Percentiles rank a stretch among this genome's conserved stretches.
These are phyloP conservation scores for Pichia sp. DNA, from an alignment of 1,139 yeast genomes.

Conservation along the genomic window DNA sequence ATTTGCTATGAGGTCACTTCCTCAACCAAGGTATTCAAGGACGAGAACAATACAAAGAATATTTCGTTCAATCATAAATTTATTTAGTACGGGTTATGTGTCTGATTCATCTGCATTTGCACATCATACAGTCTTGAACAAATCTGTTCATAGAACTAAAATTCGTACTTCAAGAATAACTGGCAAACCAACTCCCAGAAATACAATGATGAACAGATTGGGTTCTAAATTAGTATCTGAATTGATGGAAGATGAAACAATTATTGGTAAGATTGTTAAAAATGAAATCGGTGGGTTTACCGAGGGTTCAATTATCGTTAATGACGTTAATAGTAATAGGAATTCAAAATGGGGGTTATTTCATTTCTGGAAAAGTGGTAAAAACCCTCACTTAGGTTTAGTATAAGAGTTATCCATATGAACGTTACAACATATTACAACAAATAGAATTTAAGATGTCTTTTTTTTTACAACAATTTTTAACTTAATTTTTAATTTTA, in stretches of 20 bases:
- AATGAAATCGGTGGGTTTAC: conserved; percentile 12
- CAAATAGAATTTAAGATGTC: background rate
- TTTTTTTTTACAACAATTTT: background rate
- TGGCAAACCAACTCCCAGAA: conserved; percentile 26
- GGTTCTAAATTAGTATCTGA: conserved; percentile 22
- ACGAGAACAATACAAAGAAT: conserved; percentile 27
- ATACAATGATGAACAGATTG: conserved; percentile 20
- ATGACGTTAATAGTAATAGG: conserved; percentile 7
- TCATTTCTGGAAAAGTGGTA: conserved; percentile 12
- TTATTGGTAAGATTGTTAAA: conserved; percentile 14
- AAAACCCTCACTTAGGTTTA: background rate
- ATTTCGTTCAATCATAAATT: conserved; percentile 25
- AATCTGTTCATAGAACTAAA: conserved; percentile 22
- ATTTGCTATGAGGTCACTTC: conserved; percentile 29
- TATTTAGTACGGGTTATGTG: conserved; percentile 28
- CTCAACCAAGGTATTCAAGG: conserved; percentile 31
- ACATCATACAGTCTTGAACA: conserved; percentile 17
- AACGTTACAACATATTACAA: background rate
- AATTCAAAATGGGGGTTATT: background rate
- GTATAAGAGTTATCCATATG: background rate
- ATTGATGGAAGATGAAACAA: conserved; percentile 21
- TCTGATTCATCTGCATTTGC: conserved; percentile 29
- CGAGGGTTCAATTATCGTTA: conserved; percentile 3
- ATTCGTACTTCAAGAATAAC: conserved; percentile 28
- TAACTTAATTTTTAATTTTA: too few species aligned